A percentile compares a stretch with the other conserved stretches of the same genome.
These are phyloP conservation scores for Populus tremula DNA, from an alignment of 345 rosid genomes.

Conservation along the genomic window DNA sequence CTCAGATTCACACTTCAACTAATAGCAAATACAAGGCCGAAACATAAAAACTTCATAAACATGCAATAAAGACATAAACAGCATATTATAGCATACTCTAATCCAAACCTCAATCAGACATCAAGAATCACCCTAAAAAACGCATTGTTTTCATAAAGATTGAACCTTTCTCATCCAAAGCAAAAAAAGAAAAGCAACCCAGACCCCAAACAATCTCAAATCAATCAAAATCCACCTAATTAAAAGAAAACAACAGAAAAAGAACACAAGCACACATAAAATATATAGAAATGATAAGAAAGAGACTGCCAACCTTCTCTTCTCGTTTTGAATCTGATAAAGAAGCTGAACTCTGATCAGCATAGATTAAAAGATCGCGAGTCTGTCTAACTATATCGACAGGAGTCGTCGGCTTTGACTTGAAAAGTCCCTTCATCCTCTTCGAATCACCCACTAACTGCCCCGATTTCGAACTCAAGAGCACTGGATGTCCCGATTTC, in stretches of 20 bases:
- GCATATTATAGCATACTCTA: too few relatives aligned
- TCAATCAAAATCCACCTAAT: neutral
- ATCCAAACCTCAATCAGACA: too few relatives aligned
- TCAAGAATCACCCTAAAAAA: too few relatives aligned
- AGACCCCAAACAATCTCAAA: neutral
- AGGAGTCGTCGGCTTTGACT: constrained; percentile 73
- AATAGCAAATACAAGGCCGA: constrained; percentile 2
- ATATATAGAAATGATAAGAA: neutral
- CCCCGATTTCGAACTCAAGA: constrained; percentile 8
- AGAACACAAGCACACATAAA: constrained; percentile 22
- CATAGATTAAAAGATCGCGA: constrained; percentile 75
- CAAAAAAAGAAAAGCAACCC: neutral
- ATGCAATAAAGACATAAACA: neutral
- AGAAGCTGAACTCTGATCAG: constrained; percentile 18
- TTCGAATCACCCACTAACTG: constrained; percentile 8
- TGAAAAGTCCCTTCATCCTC: constrained; percentile 84
- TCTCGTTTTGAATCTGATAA: constrained; percentile 40
- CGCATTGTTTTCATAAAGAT: too few relatives aligned
- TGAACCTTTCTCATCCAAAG: too few relatives aligned
- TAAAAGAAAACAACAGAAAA: neutral
- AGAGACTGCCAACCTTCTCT: constrained; percentile 34
- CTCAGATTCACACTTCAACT: constrained; percentile 12
- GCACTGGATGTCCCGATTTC: neutral
- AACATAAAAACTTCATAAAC: neutral
- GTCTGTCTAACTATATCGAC: constrained; percentile 79